phyloP scores from a whole-genome alignment of 495 filamentous ascomycete species.

The Tuber aestivum region DNA sequence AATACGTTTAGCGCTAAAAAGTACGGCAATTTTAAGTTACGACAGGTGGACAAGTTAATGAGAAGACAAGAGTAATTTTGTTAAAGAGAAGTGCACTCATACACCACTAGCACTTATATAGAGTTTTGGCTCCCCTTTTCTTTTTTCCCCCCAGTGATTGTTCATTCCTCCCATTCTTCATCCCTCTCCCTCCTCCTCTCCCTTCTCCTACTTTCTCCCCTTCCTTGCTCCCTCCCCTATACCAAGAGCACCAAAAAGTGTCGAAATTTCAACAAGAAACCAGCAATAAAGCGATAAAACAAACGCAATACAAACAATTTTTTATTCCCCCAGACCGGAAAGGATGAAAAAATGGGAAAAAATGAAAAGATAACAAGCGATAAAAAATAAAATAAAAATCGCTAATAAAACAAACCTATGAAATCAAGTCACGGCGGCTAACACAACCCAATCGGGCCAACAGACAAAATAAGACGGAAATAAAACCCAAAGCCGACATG shows the following conservation, averaged over 20 bases:
- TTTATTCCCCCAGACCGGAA: neutral
- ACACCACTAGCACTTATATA: neutral
- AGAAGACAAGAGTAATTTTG: neutral
- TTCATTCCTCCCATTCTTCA: neutral
- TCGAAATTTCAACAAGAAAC: neutral
- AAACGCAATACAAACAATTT: slow-evolving; percentile 5
- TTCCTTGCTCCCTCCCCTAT: neutral
- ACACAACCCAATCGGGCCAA: neutral
- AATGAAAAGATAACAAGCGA: slow-evolving; percentile 3
- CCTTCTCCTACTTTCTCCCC: neutral
- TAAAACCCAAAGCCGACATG: slow-evolving; percentile 20
- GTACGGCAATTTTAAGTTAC: neutral
- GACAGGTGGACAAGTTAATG: neutral
- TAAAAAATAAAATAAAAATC: slow-evolving; percentile 16
- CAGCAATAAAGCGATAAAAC: neutral
- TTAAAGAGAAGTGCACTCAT: neutral
- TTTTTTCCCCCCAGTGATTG: neutral
- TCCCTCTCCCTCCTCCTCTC: neutral
- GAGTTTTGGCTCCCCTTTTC: neutral
- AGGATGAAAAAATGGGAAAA: neutral
- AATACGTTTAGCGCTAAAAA: neutral
- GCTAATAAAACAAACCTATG: slow-evolving; percentile 11
- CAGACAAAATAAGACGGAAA: slow-evolving; percentile 17
- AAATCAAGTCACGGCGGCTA: slow-evolving; percentile 17
- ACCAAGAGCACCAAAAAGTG: neutral